Percentiles rank a stretch among this genome's conserved stretches.
These are phyloP conservation scores for Amauroascus niger DNA, from an alignment of 2,329 filamentous ascomycete genomes.

Conservation along the genomic window DNA sequence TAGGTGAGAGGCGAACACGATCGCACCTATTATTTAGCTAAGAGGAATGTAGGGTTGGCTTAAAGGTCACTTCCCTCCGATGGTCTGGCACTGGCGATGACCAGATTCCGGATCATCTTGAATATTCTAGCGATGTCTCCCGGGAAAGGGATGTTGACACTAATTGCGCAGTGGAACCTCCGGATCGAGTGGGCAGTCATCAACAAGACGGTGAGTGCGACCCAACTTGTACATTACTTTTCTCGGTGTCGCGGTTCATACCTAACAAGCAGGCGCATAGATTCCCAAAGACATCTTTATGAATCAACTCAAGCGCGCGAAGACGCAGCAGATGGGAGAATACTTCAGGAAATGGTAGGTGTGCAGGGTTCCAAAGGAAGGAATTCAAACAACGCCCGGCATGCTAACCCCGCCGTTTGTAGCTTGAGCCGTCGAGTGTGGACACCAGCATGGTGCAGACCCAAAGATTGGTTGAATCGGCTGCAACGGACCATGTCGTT, in stretches of 20 bases:
- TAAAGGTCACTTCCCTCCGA: slow-evolving; percentile 29
- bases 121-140: slow-evolving; percentile 22
- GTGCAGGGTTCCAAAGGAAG: slow-evolving; percentile 9
- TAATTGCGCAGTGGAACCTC: slow-evolving; percentile 3
- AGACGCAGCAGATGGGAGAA: slow-evolving; percentile 23
- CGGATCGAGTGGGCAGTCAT: not conserved
- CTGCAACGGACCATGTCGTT: slow-evolving; percentile 10
- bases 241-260: not conserved
- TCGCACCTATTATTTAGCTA: not conserved
- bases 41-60: slow-evolving; percentile 23
- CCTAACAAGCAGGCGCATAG: not conserved
- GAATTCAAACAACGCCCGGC: not conserved
- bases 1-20: slow-evolving; percentile 22
- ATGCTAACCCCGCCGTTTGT: slow-evolving; percentile 14
- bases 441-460: slow-evolving; percentile 26
- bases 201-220: slow-evolving; percentile 1
- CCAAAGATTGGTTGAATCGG: slow-evolving; percentile 16
- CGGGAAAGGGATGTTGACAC: slow-evolving; percentile 25
- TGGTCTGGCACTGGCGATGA: slow-evolving; percentile 24
- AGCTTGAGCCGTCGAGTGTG: slow-evolving; percentile 19
- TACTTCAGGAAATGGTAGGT: slow-evolving; percentile 28
- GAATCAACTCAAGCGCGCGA: slow-evolving; percentile 22
- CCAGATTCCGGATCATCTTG: slow-evolving; percentile 25
- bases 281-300: slow-evolving; percentile 6
- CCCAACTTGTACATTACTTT: too few species aligned